A percentile compares a stretch with the other conserved stretches of the same genome.
Conservation (phyloP, 148 eudicot genomes). For the Rhododendron ovatum region DNA sequence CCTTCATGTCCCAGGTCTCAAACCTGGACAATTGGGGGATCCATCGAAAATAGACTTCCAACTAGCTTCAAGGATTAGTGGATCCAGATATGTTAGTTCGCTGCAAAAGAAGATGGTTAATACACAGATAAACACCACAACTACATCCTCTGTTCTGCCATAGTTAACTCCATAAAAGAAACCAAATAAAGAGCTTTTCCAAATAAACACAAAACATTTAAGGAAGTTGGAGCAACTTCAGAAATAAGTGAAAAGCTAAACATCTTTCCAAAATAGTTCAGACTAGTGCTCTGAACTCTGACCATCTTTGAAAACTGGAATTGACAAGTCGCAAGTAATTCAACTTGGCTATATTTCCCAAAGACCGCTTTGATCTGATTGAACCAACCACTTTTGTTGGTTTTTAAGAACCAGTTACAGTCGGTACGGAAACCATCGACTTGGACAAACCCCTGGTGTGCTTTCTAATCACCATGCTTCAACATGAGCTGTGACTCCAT, state of each 20-base stretch:
- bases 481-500: background rate
- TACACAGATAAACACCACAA: background rate
- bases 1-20: background rate
- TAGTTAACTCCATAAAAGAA: background rate
- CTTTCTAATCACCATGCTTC: conserved; percentile 5
- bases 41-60: background rate
- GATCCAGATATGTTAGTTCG: background rate
- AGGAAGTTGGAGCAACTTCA: background rate
- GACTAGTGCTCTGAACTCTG: background rate
- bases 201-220: background rate
- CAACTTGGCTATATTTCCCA: background rate
- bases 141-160: background rate
- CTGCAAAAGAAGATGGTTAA: background rate
- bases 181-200: background rate
- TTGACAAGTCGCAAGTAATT: background rate
- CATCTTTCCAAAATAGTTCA: background rate
- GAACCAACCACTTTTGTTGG: background rate
- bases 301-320: background rate
- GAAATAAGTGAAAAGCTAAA: background rate
- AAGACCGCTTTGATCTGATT: background rate
- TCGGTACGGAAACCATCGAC: background rate
- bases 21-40: background rate
- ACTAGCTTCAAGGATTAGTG: background rate
- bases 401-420: background rate
- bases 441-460: background rate